Percentiles rank a stretch among this genome's conserved stretches.
These are phyloP conservation scores for Populus trichocarpa DNA, from an alignment of 441 rosid species.

Conservation along the genomic window DNA sequence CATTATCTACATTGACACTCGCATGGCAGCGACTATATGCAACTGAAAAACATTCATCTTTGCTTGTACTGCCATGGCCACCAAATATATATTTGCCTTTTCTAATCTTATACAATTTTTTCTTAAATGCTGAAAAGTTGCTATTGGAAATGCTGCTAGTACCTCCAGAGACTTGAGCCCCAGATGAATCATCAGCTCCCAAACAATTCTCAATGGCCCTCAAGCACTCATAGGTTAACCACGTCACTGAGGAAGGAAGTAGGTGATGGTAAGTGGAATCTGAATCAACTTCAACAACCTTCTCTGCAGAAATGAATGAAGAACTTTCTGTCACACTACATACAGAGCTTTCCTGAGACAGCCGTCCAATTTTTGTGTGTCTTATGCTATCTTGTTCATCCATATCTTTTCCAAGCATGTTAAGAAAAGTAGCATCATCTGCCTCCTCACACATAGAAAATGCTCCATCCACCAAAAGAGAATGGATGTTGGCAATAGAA, in stretches of 20 bases:
- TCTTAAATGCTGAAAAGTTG: conserved; percentile 55
- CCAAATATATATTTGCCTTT: conserved; percentile 56
- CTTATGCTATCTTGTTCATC: conserved; percentile 59
- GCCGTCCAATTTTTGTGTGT: conserved; percentile 85
- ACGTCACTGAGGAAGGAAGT: conserved; percentile 58
- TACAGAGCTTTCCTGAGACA: conserved; percentile 74
- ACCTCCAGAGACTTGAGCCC: conserved; percentile 36
- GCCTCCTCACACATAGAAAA: conserved; percentile 51
- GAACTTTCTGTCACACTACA: conserved; percentile 49
- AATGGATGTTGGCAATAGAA: conserved; percentile 66
- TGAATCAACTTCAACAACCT: conserved; percentile 40
- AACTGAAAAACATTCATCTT: conserved; percentile 37
- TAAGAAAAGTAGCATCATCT: conserved; percentile 27
- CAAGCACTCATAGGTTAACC: conserved; percentile 73
- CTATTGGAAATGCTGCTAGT: conserved; percentile 36
- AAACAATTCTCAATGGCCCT: conserved; percentile 69
- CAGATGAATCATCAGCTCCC: conserved; percentile 49
- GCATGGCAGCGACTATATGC: conserved; percentile 27
- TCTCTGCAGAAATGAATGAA: conserved; percentile 37
- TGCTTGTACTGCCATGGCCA: conserved; percentile 50
- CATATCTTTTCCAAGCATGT: conserved; percentile 29
- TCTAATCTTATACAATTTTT: conserved; percentile 47
- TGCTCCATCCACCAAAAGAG: conserved; percentile 76
- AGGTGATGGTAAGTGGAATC: conserved; percentile 26
- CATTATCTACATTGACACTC: conserved; percentile 41